These are phyloP conservation scores for Hymenoscyphus scutula DNA, from an alignment of 2,329 filamentous ascomycete genomes.

Conservation along the genomic window DNA sequence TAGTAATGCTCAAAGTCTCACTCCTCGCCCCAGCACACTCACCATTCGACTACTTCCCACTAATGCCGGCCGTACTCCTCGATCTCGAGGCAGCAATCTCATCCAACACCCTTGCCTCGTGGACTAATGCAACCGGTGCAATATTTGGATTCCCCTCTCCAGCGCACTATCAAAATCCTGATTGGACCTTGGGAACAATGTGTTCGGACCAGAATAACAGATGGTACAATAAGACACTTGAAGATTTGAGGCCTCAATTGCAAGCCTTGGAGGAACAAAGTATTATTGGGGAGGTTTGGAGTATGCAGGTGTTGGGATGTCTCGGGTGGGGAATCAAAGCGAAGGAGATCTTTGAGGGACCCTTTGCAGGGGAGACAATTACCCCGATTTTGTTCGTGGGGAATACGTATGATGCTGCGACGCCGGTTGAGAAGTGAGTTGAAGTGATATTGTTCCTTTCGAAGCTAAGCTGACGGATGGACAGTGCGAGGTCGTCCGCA, in stretches of 20 bases:
- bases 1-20: background rate
- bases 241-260: background rate
- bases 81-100: constrained; percentile 4
- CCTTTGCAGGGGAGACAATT: background rate
- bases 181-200: constrained; percentile 7
- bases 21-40: background rate
- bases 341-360: background rate
- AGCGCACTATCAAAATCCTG: background rate
- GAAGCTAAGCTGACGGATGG: background rate
- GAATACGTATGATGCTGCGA: constrained; percentile 8
- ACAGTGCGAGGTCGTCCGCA: background rate
- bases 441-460: background rate
- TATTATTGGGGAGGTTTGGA: constrained; percentile 12
- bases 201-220: constrained; percentile 13
- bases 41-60: background rate
- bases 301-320: constrained; percentile 6
- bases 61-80: background rate
- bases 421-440: constrained; percentile 10
- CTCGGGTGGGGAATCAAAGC: constrained; percentile 6
- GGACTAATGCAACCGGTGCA: background rate
- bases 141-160: background rate
- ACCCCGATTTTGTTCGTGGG: constrained; percentile 7
- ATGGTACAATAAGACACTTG: constrained; percentile 8
- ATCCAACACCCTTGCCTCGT: background rate
- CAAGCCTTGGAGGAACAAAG: constrained; percentile 5